phyloP scores from a whole-genome alignment of 225 moss, liverwort and hornwort genomes.

The Thuidium tamariscinum region DNA sequence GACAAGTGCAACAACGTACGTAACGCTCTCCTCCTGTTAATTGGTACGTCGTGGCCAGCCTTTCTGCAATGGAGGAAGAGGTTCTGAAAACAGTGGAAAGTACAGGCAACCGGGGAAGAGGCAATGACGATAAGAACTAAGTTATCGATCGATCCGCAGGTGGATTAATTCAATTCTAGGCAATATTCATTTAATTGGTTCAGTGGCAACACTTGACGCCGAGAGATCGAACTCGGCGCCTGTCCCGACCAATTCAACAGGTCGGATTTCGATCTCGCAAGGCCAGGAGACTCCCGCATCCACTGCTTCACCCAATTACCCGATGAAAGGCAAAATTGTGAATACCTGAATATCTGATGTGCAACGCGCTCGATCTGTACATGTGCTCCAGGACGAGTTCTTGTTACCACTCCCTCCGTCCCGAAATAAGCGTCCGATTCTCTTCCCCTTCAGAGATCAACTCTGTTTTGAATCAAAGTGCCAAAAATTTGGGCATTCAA shows the following conservation, averaged over 20 bases:
- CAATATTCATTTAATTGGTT: not conserved
- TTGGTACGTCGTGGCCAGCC: not conserved
- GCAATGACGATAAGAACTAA: not conserved
- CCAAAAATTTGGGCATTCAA: too few species aligned
- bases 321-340: not conserved
- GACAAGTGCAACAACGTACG: not conserved
- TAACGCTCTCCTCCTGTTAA: not conserved
- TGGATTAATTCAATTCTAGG: too few species aligned
- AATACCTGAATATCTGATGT: not conserved
- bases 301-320: not conserved
- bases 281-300: not conserved
- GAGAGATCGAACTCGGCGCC: not conserved
- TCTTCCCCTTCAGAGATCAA: too few species aligned
- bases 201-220: not conserved
- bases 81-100: not conserved
- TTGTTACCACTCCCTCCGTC: not conserved
- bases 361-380: too few species aligned
- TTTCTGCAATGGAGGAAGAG: not conserved
- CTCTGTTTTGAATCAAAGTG: too few species aligned
- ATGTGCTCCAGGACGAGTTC: not conserved
- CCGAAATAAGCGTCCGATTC: too few species aligned
- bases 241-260: not conserved
- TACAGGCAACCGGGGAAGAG: not conserved
- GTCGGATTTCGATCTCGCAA: not conserved
- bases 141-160: not conserved